These are phyloP conservation scores for Tagetes patula DNA, from an alignment of 129 eudicot species.

Conservation along the genomic window DNA sequence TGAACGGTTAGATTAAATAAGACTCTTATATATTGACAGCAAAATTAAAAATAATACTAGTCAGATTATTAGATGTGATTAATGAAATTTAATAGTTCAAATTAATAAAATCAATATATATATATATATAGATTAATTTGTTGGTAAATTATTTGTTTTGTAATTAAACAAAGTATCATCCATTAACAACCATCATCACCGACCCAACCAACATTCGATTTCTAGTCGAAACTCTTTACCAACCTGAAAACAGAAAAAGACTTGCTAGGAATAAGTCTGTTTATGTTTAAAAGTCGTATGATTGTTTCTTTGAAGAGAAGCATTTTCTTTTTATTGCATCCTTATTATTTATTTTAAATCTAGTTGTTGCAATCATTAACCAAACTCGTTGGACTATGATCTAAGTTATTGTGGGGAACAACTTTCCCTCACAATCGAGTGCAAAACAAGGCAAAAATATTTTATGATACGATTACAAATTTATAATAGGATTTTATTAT, in stretches of 20 bases:
- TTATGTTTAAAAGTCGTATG: not conserved
- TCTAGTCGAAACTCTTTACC: not conserved
- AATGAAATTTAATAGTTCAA: too few species aligned
- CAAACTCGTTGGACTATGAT: slow-evolving; percentile 24
- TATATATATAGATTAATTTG: not conserved
- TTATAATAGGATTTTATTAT: not conserved
- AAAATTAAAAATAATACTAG: too few species aligned
- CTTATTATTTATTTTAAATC: not conserved
- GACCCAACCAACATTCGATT: not conserved
- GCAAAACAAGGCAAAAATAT: slow-evolving; percentile 13
- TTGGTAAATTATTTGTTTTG: not conserved
- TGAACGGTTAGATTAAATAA: too few species aligned
- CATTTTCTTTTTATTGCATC: not conserved
- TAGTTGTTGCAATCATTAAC: not conserved
- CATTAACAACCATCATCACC: not conserved
- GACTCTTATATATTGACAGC: too few species aligned
- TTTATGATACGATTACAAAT: not conserved
- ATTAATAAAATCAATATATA: too few species aligned
- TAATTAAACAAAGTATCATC: not conserved
- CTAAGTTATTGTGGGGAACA: slow-evolving; percentile 6
- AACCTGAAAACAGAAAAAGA: not conserved
- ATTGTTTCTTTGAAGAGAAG: not conserved
- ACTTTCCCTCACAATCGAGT: slow-evolving; percentile 14
- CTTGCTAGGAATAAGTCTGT: not conserved
- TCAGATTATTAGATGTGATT: too few species aligned